phyloP scores from a whole-genome alignment of 179 eudicot species.

The Corrigiola litoralis region DNA sequence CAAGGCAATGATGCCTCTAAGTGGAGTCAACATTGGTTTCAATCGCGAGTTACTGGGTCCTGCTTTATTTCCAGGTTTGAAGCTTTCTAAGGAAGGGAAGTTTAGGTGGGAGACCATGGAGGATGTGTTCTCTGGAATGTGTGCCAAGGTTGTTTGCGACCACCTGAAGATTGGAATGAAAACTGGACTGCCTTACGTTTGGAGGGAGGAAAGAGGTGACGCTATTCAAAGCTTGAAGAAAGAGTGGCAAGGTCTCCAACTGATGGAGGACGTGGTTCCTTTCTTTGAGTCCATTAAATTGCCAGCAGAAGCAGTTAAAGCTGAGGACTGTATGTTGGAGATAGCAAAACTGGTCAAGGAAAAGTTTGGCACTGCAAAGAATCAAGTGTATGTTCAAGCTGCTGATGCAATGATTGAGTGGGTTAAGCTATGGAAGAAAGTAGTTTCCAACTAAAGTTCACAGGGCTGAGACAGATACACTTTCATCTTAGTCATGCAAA shows the following conservation, averaged over 20 bases:
- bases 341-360: conserved; percentile 62
- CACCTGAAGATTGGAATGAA: conserved; percentile 80
- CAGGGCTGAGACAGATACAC: conserved; percentile 6
- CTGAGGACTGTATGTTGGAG: conserved; percentile 75
- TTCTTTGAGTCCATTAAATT: conserved; percentile 65
- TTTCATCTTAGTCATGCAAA: not conserved
- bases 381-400: conserved; percentile 54
- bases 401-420: conserved; percentile 77
- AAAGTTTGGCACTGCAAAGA: conserved; percentile 37
- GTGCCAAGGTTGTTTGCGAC: conserved; percentile 76
- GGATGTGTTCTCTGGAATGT: conserved; percentile 83
- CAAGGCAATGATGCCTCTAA: conserved; percentile 72
- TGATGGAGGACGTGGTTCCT: conserved; percentile 91
- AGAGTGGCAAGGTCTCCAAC: conserved; percentile 91
- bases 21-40: conserved; percentile 81
- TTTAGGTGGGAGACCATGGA: conserved; percentile 86
- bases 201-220: conserved; percentile 83
- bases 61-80: conserved; percentile 79
- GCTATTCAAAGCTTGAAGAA: conserved; percentile 86
- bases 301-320: conserved; percentile 51
- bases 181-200: conserved; percentile 86
- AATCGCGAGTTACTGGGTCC: conserved; percentile 84
- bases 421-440: conserved; percentile 77
- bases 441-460: conserved; percentile 11
- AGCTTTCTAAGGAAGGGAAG: conserved; percentile 74